Evolutionary conservation across 2,329 filamentous ascomycete genomes (phyloP), one percentile per base, ranked within the genome.

Genomic region (Pseudogymnoascus pannorum): DNA sequence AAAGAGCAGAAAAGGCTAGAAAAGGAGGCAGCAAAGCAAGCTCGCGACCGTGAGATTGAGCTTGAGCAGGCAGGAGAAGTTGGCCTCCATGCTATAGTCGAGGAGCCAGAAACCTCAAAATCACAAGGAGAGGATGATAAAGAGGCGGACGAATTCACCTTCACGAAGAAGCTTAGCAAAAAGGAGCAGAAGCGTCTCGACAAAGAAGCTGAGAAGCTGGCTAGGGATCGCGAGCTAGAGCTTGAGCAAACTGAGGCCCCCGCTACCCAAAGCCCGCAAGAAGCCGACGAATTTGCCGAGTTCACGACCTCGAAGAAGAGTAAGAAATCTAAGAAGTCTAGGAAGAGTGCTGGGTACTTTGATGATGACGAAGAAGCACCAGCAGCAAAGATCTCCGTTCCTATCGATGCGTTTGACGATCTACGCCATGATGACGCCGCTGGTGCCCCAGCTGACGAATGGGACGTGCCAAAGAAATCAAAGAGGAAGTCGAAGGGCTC

Each of bases 401-500:
- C 69, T 14, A 64, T 70, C 38, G 70, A 72, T 48, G 68, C 72
- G 18, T 71, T 69, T 57, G 67, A 66, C 57, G 69, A 74, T 59
- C 33, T 70, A 40, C 69, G 62, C 6, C 68, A 68, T 36, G 71
- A 69, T 14, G 69, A 69, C 26, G 58, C 59, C 12, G 26, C 48
- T 31, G 26, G 24, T 31, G 48, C n/a, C 24, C 48, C 26, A 31
- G 73, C 73, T 59, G 57, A 58, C n/a, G 74, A 75, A 7, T 74
- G 72, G 71, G 72, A 72, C 29, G 67, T 66, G 8, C 68, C 73
- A 14, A 74, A 70, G 62, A 74, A 73, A 62, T 73, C 72, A 20
- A 77, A 65, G 59, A 72, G 68, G 61, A 71, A 72, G 58, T 71
- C 72, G 22, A 76, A 73, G 60, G 68, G 69, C 58, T 68, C 73